Evolutionary conservation across 176 grass and related monocot species (phyloP).

Genomic region (Alopecurus myosuroides): DNA sequence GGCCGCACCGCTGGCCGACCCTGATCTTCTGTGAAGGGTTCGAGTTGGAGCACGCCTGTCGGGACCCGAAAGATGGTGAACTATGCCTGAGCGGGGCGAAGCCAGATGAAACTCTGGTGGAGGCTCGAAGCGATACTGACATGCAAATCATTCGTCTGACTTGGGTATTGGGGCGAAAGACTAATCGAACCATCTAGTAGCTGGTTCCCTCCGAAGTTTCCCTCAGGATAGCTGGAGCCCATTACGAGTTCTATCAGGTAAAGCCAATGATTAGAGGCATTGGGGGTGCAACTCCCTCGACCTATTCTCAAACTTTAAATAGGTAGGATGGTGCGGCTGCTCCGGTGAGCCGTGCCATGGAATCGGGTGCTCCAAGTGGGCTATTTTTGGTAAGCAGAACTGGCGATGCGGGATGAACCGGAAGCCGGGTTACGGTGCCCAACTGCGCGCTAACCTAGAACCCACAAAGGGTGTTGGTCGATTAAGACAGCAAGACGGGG

Average conservation of each 20-base stretch:
- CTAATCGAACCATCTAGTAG: slow-evolving; percentile 70
- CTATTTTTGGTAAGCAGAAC: slow-evolving; percentile 77
- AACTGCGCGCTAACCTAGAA: slow-evolving; percentile 43
- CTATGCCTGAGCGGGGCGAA: slow-evolving; percentile 64
- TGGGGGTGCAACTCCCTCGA: slow-evolving; percentile 57
- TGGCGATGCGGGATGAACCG: slow-evolving; percentile 56
- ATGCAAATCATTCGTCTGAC: slow-evolving; percentile 79
- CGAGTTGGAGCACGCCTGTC: slow-evolving; percentile 72
- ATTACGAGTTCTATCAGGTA: slow-evolving; percentile 59
- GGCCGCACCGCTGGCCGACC: slow-evolving; percentile 46
- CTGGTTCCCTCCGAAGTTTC: slow-evolving; percentile 55
- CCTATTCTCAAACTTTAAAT: slow-evolving; percentile 87
- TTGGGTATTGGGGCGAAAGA: slow-evolving; percentile 80
- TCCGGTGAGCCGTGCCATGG: neutral
- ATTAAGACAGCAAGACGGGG: slow-evolving; percentile 35
- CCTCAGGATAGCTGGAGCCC: slow-evolving; percentile 53
- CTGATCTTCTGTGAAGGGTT: slow-evolving; percentile 68
- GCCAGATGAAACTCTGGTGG: slow-evolving; percentile 78
- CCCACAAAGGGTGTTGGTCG: slow-evolving; percentile 58
- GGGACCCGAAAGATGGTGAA: slow-evolving; percentile 84
- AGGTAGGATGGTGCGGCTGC: slow-evolving; percentile 31
- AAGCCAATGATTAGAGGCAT: slow-evolving; percentile 81
- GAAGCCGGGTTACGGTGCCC: slow-evolving; percentile 52
- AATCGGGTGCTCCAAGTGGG: slow-evolving; percentile 66
- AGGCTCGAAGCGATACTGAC: slow-evolving; percentile 79